Evolutionary conservation across 768 basidiomycete genomes (phyloP).

Genomic region (Trametes elegans): DNA sequence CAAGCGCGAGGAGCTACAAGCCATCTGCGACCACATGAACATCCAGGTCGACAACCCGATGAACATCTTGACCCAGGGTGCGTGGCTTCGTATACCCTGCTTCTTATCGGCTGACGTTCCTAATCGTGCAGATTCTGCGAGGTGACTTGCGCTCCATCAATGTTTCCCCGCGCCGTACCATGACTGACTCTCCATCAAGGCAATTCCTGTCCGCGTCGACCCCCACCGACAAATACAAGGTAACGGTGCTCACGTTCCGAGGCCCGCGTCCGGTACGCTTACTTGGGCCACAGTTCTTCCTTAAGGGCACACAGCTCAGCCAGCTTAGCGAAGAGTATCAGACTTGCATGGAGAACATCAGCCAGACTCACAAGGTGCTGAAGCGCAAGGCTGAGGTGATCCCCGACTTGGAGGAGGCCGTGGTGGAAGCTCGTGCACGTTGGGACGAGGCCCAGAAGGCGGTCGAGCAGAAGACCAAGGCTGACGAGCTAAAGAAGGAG

Average conservation of each 20-base stretch:
- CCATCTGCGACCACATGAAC: conserved; percentile 94
- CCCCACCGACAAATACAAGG: conserved; percentile 87
- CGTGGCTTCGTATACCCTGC: background rate
- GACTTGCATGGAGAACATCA: conserved; percentile 68
- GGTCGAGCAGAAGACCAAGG: conserved; percentile 63
- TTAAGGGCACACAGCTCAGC: conserved; percentile 87
- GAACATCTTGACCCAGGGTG: conserved; percentile 89
- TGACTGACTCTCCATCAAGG: no score
- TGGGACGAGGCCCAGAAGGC: conserved; percentile 76
- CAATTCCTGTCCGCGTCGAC: conserved; percentile 85
- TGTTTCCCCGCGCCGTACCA: no score
- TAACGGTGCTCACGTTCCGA: conserved; percentile 29
- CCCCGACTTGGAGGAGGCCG: conserved; percentile 66
- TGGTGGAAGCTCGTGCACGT: conserved; percentile 55
- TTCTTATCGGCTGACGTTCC: background rate
- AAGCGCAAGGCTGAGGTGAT: conserved; percentile 72
- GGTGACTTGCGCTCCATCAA: no score
- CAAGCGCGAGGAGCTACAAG: conserved; percentile 81
- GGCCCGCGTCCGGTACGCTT: background rate
- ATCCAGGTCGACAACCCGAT: conserved; percentile 97
- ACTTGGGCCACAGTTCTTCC: conserved; percentile 69
- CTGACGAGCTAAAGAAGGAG: conserved; percentile 72
- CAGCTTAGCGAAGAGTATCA: conserved; percentile 89
- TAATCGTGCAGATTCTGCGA: conserved; percentile 36
- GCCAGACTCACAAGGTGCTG: conserved; percentile 62